Percentiles rank a stretch among this genome's conserved stretches.
Evolutionary conservation across 345 rosid genomes (phyloP).

Genomic region (Camelina neglecta): DNA sequence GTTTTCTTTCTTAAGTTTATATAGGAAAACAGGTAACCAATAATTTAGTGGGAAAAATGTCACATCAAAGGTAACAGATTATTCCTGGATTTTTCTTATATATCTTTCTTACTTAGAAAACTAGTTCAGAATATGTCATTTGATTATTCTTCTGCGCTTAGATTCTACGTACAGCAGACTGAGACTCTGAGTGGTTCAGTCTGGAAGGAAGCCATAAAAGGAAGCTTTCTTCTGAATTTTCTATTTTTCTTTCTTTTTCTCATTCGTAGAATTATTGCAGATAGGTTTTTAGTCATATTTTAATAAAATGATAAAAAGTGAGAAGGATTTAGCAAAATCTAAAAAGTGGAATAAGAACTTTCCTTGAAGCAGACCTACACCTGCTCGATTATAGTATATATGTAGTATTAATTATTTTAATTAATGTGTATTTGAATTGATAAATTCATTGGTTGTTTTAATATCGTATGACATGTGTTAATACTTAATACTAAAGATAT

Average conservation of each 20-base stretch:
- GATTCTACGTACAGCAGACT: conserved; percentile 37
- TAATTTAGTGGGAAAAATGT: conserved; percentile 48
- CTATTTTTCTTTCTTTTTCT: background rate
- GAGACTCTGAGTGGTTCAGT: conserved; percentile 41
- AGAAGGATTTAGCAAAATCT: conserved; percentile 36
- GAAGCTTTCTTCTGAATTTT: conserved; percentile 18
- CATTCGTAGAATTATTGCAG: conserved; percentile 18
- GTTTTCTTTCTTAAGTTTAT: background rate
- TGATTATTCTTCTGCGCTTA: conserved; percentile 34
- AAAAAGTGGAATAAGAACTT: conserved; percentile 44
- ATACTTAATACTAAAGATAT: background rate
- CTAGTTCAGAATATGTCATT: conserved; percentile 19
- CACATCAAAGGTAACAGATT: conserved; percentile 49
- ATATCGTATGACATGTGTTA: conserved; percentile 13
- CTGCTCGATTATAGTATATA: conserved; percentile 28
- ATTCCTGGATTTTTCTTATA: conserved; percentile 5
- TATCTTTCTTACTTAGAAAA: conserved; percentile 9
- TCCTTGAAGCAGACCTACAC: conserved; percentile 42
- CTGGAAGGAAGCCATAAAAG: conserved; percentile 35
- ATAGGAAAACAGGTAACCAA: conserved; percentile 2
- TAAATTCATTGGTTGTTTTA: conserved; percentile 24
- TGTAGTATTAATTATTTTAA: conserved; percentile 23
- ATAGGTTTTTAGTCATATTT: conserved; percentile 1
- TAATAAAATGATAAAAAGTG: conserved; percentile 27
- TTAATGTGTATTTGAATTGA: conserved; percentile 22